A percentile compares a stretch with the other conserved stretches of the same genome.
phyloP scores from a whole-genome alignment of 495 filamentous ascomycete genomes.

The Podospora conica region DNA sequence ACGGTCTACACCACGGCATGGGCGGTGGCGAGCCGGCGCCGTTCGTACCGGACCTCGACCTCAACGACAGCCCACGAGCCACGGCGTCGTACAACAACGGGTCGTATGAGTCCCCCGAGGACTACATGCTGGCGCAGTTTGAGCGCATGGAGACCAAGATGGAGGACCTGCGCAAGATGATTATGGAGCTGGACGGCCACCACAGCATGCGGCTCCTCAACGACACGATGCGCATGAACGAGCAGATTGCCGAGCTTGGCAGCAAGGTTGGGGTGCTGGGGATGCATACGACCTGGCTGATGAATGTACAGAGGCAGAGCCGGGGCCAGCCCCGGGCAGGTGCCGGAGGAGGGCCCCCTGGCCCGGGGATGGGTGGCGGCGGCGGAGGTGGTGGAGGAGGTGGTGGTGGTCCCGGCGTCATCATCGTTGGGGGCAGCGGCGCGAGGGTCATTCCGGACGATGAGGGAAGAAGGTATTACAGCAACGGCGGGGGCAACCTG shows the following conservation, averaged over 20 bases:
- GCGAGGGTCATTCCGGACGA: not conserved
- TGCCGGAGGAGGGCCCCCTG: not conserved
- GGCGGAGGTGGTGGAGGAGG: not conserved
- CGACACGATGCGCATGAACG: conserved; percentile 44
- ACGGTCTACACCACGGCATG: not conserved
- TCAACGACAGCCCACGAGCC: conserved; percentile 9
- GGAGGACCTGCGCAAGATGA: conserved; percentile 36
- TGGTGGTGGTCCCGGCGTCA: not conserved
- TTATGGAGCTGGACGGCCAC: conserved; percentile 43
- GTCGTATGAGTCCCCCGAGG: conserved; percentile 18
- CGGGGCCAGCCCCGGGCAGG: conserved; percentile 14
- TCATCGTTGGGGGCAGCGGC: not conserved
- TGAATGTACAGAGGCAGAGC: conserved; percentile 34
- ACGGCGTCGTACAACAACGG: conserved; percentile 10
- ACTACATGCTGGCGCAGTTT: conserved; percentile 41
- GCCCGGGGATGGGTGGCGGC: not conserved
- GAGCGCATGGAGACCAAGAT: conserved; percentile 44
- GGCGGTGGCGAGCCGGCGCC: not conserved
- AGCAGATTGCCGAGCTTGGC: conserved; percentile 47
- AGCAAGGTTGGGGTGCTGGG: conserved; percentile 45
- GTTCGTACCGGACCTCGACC: conserved; percentile 5
- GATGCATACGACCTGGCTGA: conserved; percentile 52
- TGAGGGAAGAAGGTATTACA: conserved; percentile 6
- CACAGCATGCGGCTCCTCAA: conserved; percentile 46
- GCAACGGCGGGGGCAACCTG: not conserved